Base-by-base conservation (phyloP, 441 rosid species). In the Hypseocharis bilobata region DNA sequence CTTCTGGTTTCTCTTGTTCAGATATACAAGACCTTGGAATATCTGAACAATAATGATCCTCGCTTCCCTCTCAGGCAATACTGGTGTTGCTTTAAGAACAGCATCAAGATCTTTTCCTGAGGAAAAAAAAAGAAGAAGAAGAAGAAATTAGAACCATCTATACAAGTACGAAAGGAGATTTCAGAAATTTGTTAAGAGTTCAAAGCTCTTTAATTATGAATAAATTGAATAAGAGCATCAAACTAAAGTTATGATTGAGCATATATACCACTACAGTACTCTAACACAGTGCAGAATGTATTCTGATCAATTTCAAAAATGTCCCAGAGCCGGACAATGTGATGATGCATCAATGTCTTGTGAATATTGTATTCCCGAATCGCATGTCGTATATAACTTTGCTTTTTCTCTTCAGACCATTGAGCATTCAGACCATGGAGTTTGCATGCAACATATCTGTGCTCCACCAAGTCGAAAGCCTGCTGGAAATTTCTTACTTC, bases 351-450 rank as follows among this genome's bases (percentile, higher is more conserved):
- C 86, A 94, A 81, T 14, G 88, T 89, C 83, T 88, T 94, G 82
- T 94, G 99, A 76, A 94, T 94, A 73, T 94, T 84, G 82, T 89
- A 91, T 78, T 94, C 97, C 22, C 99, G 85, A 45, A 91, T 82
- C 47, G 98, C 97, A 75, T 91, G 99, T 20, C 97, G 84, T 69
- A 85, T 84, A 78, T 94, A 94, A 77, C 97, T 94, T 85, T 88
- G 96, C 81, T 94, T 94, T 90, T 94, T 94, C 45, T 87, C 99
- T 82, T 94, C 99, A 70, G 98, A 89, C 99, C 99, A 94, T 68
- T 89, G 99, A 71, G 92, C 94, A 82, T 94, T 91, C 78, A 91
- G 75, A 52, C 98, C 98, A 76, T 94, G 99, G 76, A 91, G 96
- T 83, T 91, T 94, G 78, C 99, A 94, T 45, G 96, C 98, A 74